Percentiles rank a stretch among this genome's conserved stretches.
Evolutionary conservation across 2,329 filamentous ascomycete species (phyloP).

Genomic region (Pyrenochaeta sp.): DNA sequence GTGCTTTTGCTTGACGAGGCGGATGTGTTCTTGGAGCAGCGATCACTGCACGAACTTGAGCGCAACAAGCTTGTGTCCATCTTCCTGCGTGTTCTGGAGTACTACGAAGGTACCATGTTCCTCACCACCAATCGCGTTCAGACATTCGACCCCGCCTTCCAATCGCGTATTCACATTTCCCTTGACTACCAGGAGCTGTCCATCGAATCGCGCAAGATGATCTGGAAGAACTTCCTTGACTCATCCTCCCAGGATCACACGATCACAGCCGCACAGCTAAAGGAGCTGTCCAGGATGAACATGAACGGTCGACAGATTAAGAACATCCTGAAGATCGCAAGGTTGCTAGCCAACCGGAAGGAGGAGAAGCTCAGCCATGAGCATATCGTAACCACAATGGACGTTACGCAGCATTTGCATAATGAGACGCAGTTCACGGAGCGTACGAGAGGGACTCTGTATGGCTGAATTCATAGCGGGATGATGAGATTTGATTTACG

Average conservation of each 20-base stretch:
- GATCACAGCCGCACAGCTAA: slow-evolving; percentile 19
- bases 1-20: slow-evolving; percentile 78
- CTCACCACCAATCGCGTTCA: slow-evolving; percentile 47
- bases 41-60: slow-evolving; percentile 45
- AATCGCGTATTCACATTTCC: slow-evolving; percentile 43
- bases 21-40: slow-evolving; percentile 62
- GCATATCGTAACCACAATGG: slow-evolving; percentile 47
- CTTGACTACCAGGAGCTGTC: slow-evolving; percentile 39
- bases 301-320: slow-evolving; percentile 64
- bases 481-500: not conserved
- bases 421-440: slow-evolving; percentile 46
- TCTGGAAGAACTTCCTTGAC: slow-evolving; percentile 50
- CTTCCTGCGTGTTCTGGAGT: slow-evolving; percentile 46
- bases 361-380: slow-evolving; percentile 36
- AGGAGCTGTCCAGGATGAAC: slow-evolving; percentile 49
- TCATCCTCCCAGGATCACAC: slow-evolving; percentile 23
- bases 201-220: slow-evolving; percentile 44
- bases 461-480: slow-evolving; percentile 19
- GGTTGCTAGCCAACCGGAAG: slow-evolving; percentile 36
- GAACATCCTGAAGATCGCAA: slow-evolving; percentile 51
- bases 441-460: slow-evolving; percentile 38
- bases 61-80: slow-evolving; percentile 52
- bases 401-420: slow-evolving; percentile 52
- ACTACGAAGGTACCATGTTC: slow-evolving; percentile 46
- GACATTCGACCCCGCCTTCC: slow-evolving; percentile 43